Evolutionary conservation across 2,329 filamentous ascomycete species (phyloP).

Genomic region (Didymella arachidicola): DNA sequence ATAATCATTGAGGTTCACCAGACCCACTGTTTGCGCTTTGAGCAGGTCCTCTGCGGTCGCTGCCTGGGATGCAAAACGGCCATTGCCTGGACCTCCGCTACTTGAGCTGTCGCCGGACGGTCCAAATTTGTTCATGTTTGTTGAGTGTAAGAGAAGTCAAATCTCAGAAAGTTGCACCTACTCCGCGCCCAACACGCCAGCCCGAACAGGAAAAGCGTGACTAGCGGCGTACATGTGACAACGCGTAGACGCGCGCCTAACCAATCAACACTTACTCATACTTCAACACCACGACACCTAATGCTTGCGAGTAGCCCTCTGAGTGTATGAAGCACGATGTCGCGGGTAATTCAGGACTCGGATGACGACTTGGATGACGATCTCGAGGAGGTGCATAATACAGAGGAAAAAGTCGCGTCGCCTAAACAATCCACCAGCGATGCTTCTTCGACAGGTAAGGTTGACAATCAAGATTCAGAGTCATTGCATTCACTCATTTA

Average conservation of each 20-base stretch:
- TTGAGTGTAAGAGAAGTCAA: neutral
- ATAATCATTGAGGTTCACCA: slow-evolving; percentile 91
- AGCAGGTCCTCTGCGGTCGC: slow-evolving; percentile 81
- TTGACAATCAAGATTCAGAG: neutral
- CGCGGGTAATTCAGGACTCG: slow-evolving; percentile 48
- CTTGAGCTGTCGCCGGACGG: slow-evolving; percentile 27
- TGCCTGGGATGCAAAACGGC: slow-evolving; percentile 77
- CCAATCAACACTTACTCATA: slow-evolving; percentile 12
- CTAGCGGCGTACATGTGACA: slow-evolving; percentile 31
- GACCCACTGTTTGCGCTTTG: slow-evolving; percentile 85
- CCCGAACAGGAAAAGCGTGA: slow-evolving; percentile 18
- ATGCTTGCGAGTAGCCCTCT: neutral
- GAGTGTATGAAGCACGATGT: slow-evolving; percentile 23
- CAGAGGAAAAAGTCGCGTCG: slow-evolving; percentile 28
- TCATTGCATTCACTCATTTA: neutral
- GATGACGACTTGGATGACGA: slow-evolving; percentile 49
- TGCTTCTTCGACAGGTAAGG: slow-evolving; percentile 16
- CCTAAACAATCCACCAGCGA: slow-evolving; percentile 20
- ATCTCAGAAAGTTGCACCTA: neutral
- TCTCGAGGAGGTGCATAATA: slow-evolving; percentile 26
- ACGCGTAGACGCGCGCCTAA: slow-evolving; percentile 31
- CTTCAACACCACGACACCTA: neutral
- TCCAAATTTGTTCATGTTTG: slow-evolving; percentile 41
- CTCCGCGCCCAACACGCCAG: slow-evolving; percentile 3
- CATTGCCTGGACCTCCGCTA: slow-evolving; percentile 45